These are phyloP conservation scores for Cardiospermum halicacabum DNA, from an alignment of 345 rosid species.

Conservation along the genomic window DNA sequence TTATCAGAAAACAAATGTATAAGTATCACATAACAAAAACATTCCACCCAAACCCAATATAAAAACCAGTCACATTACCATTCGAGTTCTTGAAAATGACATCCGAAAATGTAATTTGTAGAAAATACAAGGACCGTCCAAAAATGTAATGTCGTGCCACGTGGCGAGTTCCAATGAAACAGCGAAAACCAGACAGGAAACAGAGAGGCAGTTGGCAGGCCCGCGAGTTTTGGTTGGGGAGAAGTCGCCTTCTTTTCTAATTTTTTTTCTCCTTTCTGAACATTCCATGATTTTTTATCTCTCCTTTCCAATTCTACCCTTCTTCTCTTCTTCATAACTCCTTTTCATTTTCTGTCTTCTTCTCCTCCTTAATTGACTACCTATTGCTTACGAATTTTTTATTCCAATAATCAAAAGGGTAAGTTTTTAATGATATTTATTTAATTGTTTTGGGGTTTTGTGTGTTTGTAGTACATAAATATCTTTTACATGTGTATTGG, in stretches of 20 bases:
- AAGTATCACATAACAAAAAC: too few species aligned
- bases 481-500: slow-evolving; percentile 16
- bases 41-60: slow-evolving; percentile 18
- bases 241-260: slow-evolving; percentile 23
- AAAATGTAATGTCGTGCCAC: slow-evolving; percentile 10
- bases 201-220: slow-evolving; percentile 28
- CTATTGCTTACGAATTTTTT: neutral
- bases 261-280: slow-evolving; percentile 18
- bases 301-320: slow-evolving; percentile 2
- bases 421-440: slow-evolving; percentile 13
- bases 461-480: neutral
- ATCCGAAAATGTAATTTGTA: neutral
- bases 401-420: slow-evolving; percentile 6
- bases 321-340: neutral
- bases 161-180: slow-evolving; percentile 17
- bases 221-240: slow-evolving; percentile 15
- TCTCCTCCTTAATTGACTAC: neutral
- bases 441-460: neutral
- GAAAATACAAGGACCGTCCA: slow-evolving; percentile 5
- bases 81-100: slow-evolving; percentile 4
- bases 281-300: slow-evolving; percentile 24
- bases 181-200: slow-evolving; percentile 15
- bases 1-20: slow-evolving; percentile 17
- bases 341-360: neutral
- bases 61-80: neutral